phyloP scores from a whole-genome alignment of 768 basidiomycete species.

The Leccinum disarticulatum region DNA sequence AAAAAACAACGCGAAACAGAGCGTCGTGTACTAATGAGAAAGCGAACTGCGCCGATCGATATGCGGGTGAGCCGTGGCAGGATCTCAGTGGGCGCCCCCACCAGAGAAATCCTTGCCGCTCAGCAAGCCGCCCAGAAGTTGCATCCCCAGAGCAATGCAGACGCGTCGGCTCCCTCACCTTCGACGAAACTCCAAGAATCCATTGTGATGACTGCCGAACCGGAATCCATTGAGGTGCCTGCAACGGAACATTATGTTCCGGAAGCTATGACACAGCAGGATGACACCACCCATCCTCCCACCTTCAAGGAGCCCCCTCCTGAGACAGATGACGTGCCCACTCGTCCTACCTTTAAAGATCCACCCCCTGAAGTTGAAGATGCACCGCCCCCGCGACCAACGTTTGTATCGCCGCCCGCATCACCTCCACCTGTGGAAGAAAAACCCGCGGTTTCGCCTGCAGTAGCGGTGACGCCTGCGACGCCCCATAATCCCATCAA shows the following conservation, averaged over 20 bases:
- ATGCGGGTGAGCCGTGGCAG: constrained; percentile 82
- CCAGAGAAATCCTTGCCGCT: constrained; percentile 67
- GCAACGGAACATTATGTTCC: constrained; percentile 1
- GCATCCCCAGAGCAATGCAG: constrained; percentile 14
- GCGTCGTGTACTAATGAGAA: constrained; percentile 77
- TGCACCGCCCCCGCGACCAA: constrained; percentile 15
- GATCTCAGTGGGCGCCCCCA: constrained; percentile 70
- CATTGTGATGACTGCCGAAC: constrained; percentile 14
- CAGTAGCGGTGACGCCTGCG: constrained; percentile 42
- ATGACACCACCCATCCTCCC: constrained; percentile 34
- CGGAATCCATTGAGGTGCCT: constrained; percentile 12
- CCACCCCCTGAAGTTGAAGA: constrained; percentile 62
- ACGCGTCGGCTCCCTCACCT: constrained; percentile 18
- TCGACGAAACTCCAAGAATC: constrained; percentile 20
- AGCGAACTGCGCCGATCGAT: constrained; percentile 85
- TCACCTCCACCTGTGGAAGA: constrained; percentile 28
- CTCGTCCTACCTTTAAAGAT: constrained; percentile 57
- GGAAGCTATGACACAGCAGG: constrained; percentile 14
- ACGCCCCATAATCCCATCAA: constrained; percentile 56
- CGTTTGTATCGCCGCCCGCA: constrained; percentile 21
- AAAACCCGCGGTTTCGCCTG: constrained; percentile 27
- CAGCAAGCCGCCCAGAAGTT: constrained; percentile 64
- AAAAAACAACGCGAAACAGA: constrained; percentile 88
- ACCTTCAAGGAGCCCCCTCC: constrained; percentile 64
- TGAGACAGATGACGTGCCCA: constrained; percentile 29